These are phyloP conservation scores for Picea abies DNA, from an alignment of 83 land plant genomes.

Conservation along the genomic window DNA sequence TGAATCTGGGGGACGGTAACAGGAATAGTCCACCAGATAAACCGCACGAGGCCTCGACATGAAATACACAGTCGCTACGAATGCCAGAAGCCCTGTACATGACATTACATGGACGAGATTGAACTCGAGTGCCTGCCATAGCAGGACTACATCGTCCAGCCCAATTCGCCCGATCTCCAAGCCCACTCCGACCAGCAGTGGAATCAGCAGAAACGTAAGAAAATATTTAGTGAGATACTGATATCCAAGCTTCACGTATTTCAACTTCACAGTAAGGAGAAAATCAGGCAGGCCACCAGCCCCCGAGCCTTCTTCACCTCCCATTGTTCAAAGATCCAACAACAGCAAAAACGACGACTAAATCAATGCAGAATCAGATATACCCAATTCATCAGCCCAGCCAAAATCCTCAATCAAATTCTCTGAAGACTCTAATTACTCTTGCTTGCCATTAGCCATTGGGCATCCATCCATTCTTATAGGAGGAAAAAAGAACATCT, in stretches of 20 bases:
- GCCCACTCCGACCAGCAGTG: constrained; percentile 19
- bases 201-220: constrained; percentile 16
- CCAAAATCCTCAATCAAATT: too few relatives aligned
- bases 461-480: too few relatives aligned
- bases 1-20: constrained; percentile 54
- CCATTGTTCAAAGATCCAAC: too few relatives aligned
- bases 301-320: too few relatives aligned
- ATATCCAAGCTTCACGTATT: constrained; percentile 65
- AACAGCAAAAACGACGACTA: too few relatives aligned
- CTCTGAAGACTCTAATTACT: too few relatives aligned
- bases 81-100: constrained; percentile 11
- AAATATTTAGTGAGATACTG: constrained; percentile 36
- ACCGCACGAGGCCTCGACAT: constrained; percentile 46
- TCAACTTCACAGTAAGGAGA: constrained; percentile 66
- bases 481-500: too few relatives aligned
- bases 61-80: constrained; percentile 39
- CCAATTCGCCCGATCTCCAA: background rate
- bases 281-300: constrained; percentile 53
- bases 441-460: too few relatives aligned
- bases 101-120: constrained; percentile 23
- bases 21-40: constrained; percentile 71
- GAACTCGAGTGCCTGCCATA: constrained; percentile 29
- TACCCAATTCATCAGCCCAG: too few relatives aligned
- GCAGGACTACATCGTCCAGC: background rate
- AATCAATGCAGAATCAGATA: too few relatives aligned